These are phyloP conservation scores for Cutaneotrichosporon spelunceum DNA, from an alignment of 1,284 basidiomycete species.

Conservation along the genomic window DNA sequence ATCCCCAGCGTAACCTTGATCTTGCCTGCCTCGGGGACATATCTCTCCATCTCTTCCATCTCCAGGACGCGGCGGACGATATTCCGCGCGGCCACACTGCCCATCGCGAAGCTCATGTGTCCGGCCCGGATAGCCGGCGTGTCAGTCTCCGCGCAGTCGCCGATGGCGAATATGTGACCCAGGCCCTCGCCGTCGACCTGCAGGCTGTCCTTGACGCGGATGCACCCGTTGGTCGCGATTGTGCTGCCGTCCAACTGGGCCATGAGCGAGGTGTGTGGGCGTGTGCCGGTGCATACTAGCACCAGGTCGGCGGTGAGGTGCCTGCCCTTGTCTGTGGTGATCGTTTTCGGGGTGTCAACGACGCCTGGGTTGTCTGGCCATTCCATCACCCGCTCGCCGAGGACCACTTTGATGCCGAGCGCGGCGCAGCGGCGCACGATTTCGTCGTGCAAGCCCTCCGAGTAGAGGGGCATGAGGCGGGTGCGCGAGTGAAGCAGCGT, in stretches of 20 bases:
- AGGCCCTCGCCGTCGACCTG: slow-evolving; percentile 46
- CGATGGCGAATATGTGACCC: slow-evolving; percentile 51
- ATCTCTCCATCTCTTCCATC: slow-evolving; percentile 55
- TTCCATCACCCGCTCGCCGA: slow-evolving; percentile 51
- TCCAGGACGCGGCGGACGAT: slow-evolving; percentile 45
- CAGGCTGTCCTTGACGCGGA: slow-evolving; percentile 61
- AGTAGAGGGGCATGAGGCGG: slow-evolving; percentile 53
- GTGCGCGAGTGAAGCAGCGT: slow-evolving; percentile 55
- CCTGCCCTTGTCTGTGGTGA: slow-evolving; percentile 61
- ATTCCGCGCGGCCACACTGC: slow-evolving; percentile 47
- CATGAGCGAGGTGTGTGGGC: slow-evolving; percentile 65
- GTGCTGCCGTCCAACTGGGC: slow-evolving; percentile 25
- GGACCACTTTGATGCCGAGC: slow-evolving; percentile 51
- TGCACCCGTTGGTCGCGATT: slow-evolving; percentile 55
- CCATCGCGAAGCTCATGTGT: slow-evolving; percentile 65
- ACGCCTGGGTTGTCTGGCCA: slow-evolving; percentile 40
- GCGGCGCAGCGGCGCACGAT: slow-evolving; percentile 45
- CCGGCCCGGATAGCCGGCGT: slow-evolving; percentile 58
- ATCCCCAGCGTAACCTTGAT: slow-evolving; percentile 68
- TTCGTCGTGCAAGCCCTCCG: slow-evolving; percentile 48
- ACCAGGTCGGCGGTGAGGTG: slow-evolving; percentile 64
- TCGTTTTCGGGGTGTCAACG: slow-evolving; percentile 44
- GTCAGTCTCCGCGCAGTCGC: slow-evolving; percentile 53
- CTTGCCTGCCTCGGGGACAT: slow-evolving; percentile 55
- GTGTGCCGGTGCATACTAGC: slow-evolving; percentile 73